Evolutionary conservation across 495 filamentous ascomycete species (phyloP), one percentile per base, ranked within the genome.

Genomic region (Ascobolus immersus): DNA sequence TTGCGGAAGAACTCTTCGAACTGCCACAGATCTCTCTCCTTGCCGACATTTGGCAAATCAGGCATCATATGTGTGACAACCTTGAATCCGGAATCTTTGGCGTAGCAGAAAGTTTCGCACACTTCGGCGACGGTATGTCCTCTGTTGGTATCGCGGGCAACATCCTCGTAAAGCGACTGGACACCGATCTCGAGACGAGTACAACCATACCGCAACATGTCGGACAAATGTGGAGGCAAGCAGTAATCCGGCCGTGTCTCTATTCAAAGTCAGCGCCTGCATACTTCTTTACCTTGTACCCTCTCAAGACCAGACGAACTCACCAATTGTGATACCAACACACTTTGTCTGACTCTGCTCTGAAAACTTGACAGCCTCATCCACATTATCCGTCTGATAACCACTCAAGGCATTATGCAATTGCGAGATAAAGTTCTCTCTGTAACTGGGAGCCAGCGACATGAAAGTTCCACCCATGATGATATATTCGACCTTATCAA

Each of bases 31-130:
- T 96, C 86, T 39, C 86, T 73, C 55, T 94, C 89, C 76, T 93
- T 89, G 36, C 86, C 86, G 4, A 96, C 86, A 45, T 96, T 96
- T 9, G 86, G 86, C 18, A 96, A 59, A 49, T 96, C 86, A 10
- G 86, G 86, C 86, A 96, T 96, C 86, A 96, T 96, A 53, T 96
- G 86, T 39, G 73, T 81, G 42, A 96, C 86, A 5, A 96, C 84
- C 53, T 96, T 96, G 64, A 91, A 96, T 11, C 86, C 86, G 17
- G 89, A 79, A 53, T 96, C 86, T 54, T 96, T 96, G 35, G 89
- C 70, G 12, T 91, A 62, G 44, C 71, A 78, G 53, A 96, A 96
- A 0, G 84, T 94, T 52, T 96, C 77, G 10, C 76, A 79, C 3
- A 94, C 86, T 0, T 89, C 71, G 20, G 78, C 75, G 31, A 96